These are phyloP conservation scores for Bryoglossum gracile DNA, from an alignment of 495 filamentous ascomycete species.

Conservation along the genomic window DNA sequence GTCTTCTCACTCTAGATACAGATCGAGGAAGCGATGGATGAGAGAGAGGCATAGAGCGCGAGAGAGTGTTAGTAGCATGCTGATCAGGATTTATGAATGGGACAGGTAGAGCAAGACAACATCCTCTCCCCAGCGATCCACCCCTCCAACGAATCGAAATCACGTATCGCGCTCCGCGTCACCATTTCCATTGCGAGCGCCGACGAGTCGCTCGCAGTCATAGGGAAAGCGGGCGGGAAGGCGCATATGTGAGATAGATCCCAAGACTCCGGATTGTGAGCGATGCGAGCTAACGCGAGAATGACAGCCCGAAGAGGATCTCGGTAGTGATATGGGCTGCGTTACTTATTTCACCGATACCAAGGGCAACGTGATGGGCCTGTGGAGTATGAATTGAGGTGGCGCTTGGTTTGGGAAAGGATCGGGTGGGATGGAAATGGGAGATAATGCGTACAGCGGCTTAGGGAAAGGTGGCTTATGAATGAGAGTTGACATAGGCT, in stretches of 20 bases:
- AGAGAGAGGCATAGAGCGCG: no score
- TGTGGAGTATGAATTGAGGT: constrained; percentile 24
- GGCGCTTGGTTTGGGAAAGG: no score
- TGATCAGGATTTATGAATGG: no score
- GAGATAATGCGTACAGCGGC: no score
- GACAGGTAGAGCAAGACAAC: constrained; percentile 9
- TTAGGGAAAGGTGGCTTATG: no score
- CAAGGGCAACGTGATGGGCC: constrained; percentile 25
- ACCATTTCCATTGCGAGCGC: constrained; percentile 21
- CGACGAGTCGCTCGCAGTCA: constrained; percentile 15
- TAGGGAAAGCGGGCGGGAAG: constrained; percentile 19
- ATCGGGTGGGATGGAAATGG: no score
- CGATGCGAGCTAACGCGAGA: not conserved
- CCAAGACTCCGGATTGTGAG: not conserved
- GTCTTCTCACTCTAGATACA: no score
- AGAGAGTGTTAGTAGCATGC: no score
- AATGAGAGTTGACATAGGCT: no score
- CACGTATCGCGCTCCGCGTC: constrained; percentile 5
- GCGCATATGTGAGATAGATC: constrained; percentile 10
- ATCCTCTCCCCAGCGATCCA: constrained; percentile 13
- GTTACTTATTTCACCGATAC: constrained; percentile 23
- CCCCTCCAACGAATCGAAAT: not conserved
- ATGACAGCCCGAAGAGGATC: constrained; percentile 14
- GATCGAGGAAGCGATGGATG: no score
- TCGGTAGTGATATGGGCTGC: constrained; percentile 21